Conservation (phyloP, 2,329 filamentous ascomycete species). For the Arthrobotrys musiformis region DNA sequence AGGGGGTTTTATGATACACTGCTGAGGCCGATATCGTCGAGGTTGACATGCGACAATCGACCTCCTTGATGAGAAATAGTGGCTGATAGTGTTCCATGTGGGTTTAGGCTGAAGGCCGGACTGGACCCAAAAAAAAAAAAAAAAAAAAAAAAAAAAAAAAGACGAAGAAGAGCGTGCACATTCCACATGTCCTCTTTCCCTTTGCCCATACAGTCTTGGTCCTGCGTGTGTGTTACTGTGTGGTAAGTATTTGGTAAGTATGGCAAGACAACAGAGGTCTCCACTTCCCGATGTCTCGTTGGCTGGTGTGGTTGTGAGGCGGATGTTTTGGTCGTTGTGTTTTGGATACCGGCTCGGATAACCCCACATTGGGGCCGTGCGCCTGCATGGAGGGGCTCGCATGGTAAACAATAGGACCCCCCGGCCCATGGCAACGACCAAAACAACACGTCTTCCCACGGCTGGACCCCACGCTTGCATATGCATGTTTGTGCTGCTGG, state of each 20-base stretch:
- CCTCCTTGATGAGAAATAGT: slow-evolving; percentile 32
- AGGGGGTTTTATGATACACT: slow-evolving; percentile 41
- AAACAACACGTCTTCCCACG: slow-evolving; percentile 55
- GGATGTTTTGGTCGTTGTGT: slow-evolving; percentile 41
- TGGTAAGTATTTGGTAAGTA: too few relatives aligned
- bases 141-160: too few relatives aligned
- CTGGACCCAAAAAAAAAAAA: too few relatives aligned
- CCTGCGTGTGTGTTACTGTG: too few relatives aligned
- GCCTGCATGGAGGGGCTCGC: slow-evolving; percentile 38
- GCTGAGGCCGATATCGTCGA: slow-evolving; percentile 36
- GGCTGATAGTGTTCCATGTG: not conserved
- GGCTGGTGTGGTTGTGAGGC: slow-evolving; percentile 27
- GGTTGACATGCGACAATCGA: not conserved
- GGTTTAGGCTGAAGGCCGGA: slow-evolving; percentile 35
- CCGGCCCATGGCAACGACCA: slow-evolving; percentile 34
- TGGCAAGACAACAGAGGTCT: too few relatives aligned
- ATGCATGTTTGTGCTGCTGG: not conserved
- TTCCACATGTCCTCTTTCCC: slow-evolving; percentile 15
- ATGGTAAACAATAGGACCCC: slow-evolving; percentile 35
- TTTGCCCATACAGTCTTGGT: too few relatives aligned
- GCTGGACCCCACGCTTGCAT: slow-evolving; percentile 21
- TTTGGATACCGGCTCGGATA: slow-evolving; percentile 33
- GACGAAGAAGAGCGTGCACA: not conserved
- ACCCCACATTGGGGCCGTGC: slow-evolving; percentile 39
- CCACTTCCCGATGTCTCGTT: slow-evolving; percentile 17